phyloP scores from a whole-genome alignment of 139 green algal species.

The Volvox africanus region DNA sequence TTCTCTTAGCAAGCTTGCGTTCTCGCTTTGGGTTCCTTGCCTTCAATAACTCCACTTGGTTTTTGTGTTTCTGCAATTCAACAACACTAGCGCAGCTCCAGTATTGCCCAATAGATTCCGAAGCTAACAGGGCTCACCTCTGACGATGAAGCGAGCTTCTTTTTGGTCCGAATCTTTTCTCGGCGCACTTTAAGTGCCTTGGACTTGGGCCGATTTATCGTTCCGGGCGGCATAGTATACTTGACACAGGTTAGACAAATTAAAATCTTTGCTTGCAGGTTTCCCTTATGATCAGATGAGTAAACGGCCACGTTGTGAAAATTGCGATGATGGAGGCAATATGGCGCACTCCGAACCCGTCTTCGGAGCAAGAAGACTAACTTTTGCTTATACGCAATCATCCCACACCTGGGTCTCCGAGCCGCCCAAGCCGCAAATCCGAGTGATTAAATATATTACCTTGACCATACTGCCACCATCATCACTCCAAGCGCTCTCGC shows the following conservation, averaged over 20 bases:
- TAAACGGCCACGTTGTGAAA: too few relatives aligned
- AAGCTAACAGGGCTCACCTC: conserved; percentile 26
- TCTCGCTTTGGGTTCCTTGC: conserved; percentile 29
- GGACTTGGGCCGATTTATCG: conserved; percentile 32
- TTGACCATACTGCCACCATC: too few relatives aligned
- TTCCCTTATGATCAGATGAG: too few relatives aligned
- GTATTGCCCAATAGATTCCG: background rate
- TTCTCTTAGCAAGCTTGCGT: conserved; percentile 24
- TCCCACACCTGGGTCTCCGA: too few relatives aligned
- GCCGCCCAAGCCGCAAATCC: too few relatives aligned
- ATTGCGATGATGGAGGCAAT: too few relatives aligned
- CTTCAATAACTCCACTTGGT: background rate
- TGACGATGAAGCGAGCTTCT: conserved; percentile 36
- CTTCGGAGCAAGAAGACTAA: too few relatives aligned
- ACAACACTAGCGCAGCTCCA: background rate
- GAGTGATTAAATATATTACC: too few relatives aligned
- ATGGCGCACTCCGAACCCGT: too few relatives aligned
- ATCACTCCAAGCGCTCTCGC: too few relatives aligned
- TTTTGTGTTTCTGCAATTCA: conserved; percentile 37
- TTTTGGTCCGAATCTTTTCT: conserved; percentile 49
- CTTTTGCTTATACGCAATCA: too few relatives aligned
- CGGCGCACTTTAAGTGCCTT: conserved; percentile 40
- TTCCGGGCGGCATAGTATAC: conserved; percentile 1
- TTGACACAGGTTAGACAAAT: background rate
- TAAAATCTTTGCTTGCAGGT: too few relatives aligned